Evolutionary conservation across 768 basidiomycete genomes (phyloP).

Genomic region (Rhodotorula graminis): DNA sequence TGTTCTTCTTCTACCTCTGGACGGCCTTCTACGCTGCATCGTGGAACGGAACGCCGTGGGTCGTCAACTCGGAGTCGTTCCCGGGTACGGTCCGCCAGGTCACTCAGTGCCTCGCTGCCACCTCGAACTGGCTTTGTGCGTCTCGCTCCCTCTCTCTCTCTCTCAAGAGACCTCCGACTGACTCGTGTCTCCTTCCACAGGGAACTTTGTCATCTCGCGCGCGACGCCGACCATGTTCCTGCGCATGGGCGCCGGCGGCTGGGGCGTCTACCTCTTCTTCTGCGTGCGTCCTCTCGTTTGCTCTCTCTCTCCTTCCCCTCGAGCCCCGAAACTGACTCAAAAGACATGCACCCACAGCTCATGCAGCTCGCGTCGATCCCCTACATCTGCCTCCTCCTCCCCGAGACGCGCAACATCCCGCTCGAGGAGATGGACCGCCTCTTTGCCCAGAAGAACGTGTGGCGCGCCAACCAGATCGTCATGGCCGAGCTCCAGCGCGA

Average conservation of each 20-base stretch:
- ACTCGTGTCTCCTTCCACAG: constrained; percentile 46
- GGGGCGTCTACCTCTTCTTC: constrained; percentile 43
- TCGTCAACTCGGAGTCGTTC: constrained; percentile 53
- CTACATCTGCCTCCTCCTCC: constrained; percentile 53
- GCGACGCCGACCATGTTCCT: constrained; percentile 46
- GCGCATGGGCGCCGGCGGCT: constrained; percentile 42
- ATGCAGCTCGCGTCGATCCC: constrained; percentile 46
- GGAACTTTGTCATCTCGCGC: constrained; percentile 45
- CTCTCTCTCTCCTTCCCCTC: neutral
- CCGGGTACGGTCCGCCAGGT: constrained; percentile 45
- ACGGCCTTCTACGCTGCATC: constrained; percentile 42
- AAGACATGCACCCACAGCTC: neutral
- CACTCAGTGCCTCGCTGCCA: constrained; percentile 40
- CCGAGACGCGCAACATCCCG: constrained; percentile 51
- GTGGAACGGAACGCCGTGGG: constrained; percentile 51
- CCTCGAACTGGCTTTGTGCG: constrained; percentile 34
- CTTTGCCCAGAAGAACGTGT: constrained; percentile 26
- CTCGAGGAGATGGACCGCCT: constrained; percentile 52
- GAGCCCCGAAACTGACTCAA: neutral
- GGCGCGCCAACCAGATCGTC: constrained; percentile 31
- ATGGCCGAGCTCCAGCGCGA: constrained; percentile 27
- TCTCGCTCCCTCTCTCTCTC: neutral
- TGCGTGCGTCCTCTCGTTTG: neutral
- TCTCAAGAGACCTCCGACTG: constrained; percentile 45
- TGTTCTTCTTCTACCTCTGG: constrained; percentile 44